These are phyloP conservation scores for Gracilaria gracilis DNA, from an alignment of 23 red algal genomes.

Conservation along the genomic window DNA sequence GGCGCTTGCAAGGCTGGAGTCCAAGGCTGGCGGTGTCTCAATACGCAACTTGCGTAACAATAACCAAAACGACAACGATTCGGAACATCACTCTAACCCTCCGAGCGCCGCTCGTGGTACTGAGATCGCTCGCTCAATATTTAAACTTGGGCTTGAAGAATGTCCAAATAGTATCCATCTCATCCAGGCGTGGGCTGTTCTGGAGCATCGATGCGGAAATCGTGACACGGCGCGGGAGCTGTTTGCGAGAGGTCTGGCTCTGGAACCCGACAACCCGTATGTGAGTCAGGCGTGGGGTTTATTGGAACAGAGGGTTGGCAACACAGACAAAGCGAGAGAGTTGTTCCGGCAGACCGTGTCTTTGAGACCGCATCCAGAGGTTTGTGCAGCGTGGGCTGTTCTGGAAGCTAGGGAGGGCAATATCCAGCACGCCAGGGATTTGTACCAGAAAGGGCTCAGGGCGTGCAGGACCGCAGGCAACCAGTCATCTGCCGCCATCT, in stretches of 20 bases:
- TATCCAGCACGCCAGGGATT: conserved; percentile 63
- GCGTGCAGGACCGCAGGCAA: conserved; percentile 26
- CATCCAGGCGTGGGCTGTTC: conserved; percentile 95
- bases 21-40: conserved; percentile 33
- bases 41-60: background rate
- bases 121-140: conserved; percentile 53
- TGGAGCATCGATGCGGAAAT: conserved; percentile 85
- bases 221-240: conserved; percentile 76
- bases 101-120: conserved; percentile 19
- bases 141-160: conserved; percentile 67
- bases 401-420: conserved; percentile 90
- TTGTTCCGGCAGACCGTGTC: conserved; percentile 66
- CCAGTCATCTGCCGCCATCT: conserved; percentile 42
- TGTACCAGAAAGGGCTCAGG: conserved; percentile 78
- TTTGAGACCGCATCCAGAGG: conserved; percentile 60
- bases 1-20: conserved; percentile 80
- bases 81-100: background rate
- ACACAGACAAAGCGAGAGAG: conserved; percentile 75
- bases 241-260: conserved; percentile 66
- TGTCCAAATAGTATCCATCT: conserved; percentile 89
- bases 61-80: conserved; percentile 15
- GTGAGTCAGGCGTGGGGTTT: conserved; percentile 97
- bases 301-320: conserved; percentile 89
- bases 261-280: conserved; percentile 92
- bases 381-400: conserved; percentile 87